A percentile compares a stretch with the other conserved stretches of the same genome.
phyloP scores from a whole-genome alignment of 108 stramenopile genomes.

The Heterococcus sp. region DNA sequence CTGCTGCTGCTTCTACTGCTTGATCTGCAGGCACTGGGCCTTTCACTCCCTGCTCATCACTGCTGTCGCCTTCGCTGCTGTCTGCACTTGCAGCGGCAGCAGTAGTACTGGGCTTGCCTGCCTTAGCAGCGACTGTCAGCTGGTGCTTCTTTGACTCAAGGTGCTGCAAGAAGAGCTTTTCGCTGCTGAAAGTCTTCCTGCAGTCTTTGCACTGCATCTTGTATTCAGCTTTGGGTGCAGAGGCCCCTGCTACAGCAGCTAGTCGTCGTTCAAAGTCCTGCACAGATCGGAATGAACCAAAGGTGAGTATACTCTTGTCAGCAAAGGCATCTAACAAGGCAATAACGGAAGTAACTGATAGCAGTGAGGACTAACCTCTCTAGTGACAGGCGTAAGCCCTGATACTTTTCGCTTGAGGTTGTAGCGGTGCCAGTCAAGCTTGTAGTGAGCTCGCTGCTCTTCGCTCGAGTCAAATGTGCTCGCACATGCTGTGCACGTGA shows the following conservation, averaged over 20 bases:
- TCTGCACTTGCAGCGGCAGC: neutral
- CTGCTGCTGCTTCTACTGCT: neutral
- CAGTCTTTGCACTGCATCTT: constrained; percentile 27
- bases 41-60: neutral
- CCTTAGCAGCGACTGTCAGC: neutral
- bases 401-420: constrained; percentile 89
- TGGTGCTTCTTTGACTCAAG: neutral
- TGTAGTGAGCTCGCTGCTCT: constrained; percentile 56
- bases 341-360: too few species aligned
- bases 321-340: too few species aligned
- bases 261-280: constrained; percentile 26
- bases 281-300: too few species aligned
- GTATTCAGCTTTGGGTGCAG: constrained; percentile 18
- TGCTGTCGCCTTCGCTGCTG: neutral
- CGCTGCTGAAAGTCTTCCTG: constrained; percentile 42
- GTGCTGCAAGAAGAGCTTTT: neutral
- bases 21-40: neutral
- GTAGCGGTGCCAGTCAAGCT: constrained; percentile 93
- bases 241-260: constrained; percentile 15
- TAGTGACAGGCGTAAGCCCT: constrained; percentile 55
- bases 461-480: constrained; percentile 1
- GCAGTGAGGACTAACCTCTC: neutral
- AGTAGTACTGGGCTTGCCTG: neutral
- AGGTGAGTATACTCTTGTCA: too few species aligned
- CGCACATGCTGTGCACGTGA: constrained; percentile 38